phyloP scores from a whole-genome alignment of 139 green algal genomes.

The Ulvella scutata region DNA sequence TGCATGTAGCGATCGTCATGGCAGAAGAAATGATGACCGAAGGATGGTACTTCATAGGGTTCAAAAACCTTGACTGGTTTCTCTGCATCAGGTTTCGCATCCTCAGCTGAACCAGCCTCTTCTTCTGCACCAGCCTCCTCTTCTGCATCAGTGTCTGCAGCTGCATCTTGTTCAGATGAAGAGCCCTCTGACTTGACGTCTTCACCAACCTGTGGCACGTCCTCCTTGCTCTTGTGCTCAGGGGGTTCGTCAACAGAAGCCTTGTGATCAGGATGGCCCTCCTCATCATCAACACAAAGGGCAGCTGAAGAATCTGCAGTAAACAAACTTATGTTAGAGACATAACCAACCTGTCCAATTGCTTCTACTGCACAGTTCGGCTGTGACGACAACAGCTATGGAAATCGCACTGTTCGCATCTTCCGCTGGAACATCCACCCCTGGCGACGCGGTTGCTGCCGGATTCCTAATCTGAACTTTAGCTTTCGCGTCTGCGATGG shows the following conservation, averaged over 20 bases:
- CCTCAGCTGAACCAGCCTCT: not conserved
- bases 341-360: too few species aligned
- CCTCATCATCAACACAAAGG: not conserved
- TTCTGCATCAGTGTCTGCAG: not conserved
- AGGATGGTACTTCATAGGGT: not conserved
- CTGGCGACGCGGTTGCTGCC: too few species aligned
- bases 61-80: not conserved
- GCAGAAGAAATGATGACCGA: not conserved
- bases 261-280: not conserved
- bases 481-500: too few species aligned
- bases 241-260: too few species aligned
- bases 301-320: too few species aligned
- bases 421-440: too few species aligned
- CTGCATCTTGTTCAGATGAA: too few species aligned
- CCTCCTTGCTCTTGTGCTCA: not conserved
- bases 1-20: not conserved
- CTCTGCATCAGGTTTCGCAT: not conserved
- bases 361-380: too few species aligned
- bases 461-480: too few species aligned
- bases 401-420: too few species aligned
- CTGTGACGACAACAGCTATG: too few species aligned
- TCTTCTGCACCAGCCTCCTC: not conserved
- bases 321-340: too few species aligned
- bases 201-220: not conserved
- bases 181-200: not conserved